These are phyloP conservation scores for Lobosporangium transversale DNA, from an alignment of 192 early-diverging fungal species.

Conservation along the genomic window DNA sequence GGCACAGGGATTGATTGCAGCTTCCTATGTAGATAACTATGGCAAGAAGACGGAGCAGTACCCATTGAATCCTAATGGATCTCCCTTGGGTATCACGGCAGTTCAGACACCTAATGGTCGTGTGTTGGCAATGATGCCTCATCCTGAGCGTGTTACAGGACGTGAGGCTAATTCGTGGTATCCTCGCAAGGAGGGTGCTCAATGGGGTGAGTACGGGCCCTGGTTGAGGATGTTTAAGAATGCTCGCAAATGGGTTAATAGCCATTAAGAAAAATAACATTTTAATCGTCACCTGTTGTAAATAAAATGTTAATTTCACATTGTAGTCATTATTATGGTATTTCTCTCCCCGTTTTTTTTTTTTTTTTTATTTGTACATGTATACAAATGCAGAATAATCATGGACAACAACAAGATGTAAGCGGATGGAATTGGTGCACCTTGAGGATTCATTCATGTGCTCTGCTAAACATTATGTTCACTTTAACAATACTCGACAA, in stretches of 20 bases:
- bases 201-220: slow-evolving; percentile 79
- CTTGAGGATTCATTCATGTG: too few species aligned
- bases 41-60: slow-evolving; percentile 82
- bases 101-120: slow-evolving; percentile 87
- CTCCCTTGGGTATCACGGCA: slow-evolving; percentile 86
- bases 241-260: slow-evolving; percentile 86
- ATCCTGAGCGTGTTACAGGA: slow-evolving; percentile 93
- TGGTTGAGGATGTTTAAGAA: slow-evolving; percentile 96
- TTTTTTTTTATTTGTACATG: too few species aligned
- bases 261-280: neutral
- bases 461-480: too few species aligned
- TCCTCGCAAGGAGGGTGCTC: slow-evolving; percentile 58
- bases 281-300: too few species aligned
- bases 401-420: too few species aligned
- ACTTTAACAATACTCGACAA: too few species aligned
- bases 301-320: too few species aligned
- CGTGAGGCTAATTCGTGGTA: slow-evolving; percentile 92
- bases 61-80: slow-evolving; percentile 98
- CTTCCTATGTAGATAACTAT: slow-evolving; percentile 88
- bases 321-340: too few species aligned
- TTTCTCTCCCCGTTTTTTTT: too few species aligned
- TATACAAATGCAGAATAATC: too few species aligned
- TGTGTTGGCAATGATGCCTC: slow-evolving; percentile 96
- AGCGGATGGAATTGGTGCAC: too few species aligned
- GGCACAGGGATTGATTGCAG: slow-evolving; percentile 66